phyloP scores from a whole-genome alignment of 2,329 filamentous ascomycete species.

The Penicillium sp. region DNA sequence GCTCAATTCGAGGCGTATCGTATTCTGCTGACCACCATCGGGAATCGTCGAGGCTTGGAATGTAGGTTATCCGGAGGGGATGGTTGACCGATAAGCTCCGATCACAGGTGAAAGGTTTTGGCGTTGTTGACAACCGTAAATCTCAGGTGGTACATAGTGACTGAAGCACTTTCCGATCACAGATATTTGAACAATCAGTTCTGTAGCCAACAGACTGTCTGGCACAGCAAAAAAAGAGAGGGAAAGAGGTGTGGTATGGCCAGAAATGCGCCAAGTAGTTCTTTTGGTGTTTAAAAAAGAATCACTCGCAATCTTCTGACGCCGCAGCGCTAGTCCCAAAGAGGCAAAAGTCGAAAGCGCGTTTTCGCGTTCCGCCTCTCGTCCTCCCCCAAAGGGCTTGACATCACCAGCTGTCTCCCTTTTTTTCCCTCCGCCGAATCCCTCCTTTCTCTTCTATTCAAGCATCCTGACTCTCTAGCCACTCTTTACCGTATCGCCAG shows the following conservation, averaged over 20 bases:
- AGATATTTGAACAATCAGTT: background rate
- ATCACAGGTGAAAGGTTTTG: background rate
- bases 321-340: conserved; percentile 12
- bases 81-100: background rate
- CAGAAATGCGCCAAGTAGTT: background rate
- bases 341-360: conserved; percentile 21
- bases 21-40: background rate
- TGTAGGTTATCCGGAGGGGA: background rate
- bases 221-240: no score
- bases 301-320: background rate
- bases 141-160: background rate
- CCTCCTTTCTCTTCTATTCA: background rate
- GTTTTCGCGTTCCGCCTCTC: conserved; percentile 21
- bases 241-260: no score
- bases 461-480: background rate
- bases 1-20: conserved; percentile 1
- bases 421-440: background rate
- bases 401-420: conserved; percentile 3
- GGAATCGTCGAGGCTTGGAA: background rate
- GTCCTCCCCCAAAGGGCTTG: conserved; percentile 3
- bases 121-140: background rate
- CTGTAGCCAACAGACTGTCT: background rate
- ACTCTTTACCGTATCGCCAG: conserved; percentile 1
- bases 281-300: background rate
- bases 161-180: no score